A percentile compares a stretch with the other conserved stretches of the same genome.
Evolutionary conservation across 805 yeast genomes (phyloP).

Genomic region (Kodamaea leandrae): DNA sequence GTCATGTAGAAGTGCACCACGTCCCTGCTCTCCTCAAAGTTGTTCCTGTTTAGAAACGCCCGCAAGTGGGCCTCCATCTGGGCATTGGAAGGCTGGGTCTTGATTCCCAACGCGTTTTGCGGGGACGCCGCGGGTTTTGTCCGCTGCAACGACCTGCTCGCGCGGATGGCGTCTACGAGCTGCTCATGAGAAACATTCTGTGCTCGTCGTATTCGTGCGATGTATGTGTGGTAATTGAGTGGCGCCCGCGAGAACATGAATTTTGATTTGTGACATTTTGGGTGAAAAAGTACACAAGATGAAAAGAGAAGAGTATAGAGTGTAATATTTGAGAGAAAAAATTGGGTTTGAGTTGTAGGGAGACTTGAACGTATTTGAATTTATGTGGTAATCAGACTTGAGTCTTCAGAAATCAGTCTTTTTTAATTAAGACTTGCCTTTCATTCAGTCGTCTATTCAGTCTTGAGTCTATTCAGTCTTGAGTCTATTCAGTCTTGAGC

Average conservation of each 20-base stretch:
- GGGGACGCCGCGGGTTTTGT: neutral
- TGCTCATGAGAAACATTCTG: neutral
- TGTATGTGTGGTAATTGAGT: constrained; percentile 26
- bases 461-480: too few species aligned
- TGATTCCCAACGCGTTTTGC: constrained; percentile 14
- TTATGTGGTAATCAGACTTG: too few species aligned
- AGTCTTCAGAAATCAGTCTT: too few species aligned
- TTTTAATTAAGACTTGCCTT: too few species aligned
- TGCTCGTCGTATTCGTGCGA: constrained; percentile 15
- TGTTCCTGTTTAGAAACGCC: constrained; percentile 9
- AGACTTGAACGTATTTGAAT: too few species aligned
- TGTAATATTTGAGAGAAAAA: too few species aligned
- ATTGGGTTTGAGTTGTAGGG: too few species aligned
- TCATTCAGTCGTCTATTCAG: too few species aligned
- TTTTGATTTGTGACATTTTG: neutral
- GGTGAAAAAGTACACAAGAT: neutral
- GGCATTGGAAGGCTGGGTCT: constrained; percentile 13
- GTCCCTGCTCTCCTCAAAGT: neutral
- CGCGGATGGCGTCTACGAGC: constrained; percentile 4
- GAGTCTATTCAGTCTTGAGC: too few species aligned
- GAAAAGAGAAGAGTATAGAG: neutral
- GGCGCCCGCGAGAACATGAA: constrained; percentile 19
- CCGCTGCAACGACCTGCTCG: constrained; percentile 10
- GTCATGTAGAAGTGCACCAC: constrained; percentile 18
- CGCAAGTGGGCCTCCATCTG: constrained; percentile 17